Evolutionary conservation across 192 early-diverging fungal genomes (phyloP).

Genomic region (Oehlia diaphana): DNA sequence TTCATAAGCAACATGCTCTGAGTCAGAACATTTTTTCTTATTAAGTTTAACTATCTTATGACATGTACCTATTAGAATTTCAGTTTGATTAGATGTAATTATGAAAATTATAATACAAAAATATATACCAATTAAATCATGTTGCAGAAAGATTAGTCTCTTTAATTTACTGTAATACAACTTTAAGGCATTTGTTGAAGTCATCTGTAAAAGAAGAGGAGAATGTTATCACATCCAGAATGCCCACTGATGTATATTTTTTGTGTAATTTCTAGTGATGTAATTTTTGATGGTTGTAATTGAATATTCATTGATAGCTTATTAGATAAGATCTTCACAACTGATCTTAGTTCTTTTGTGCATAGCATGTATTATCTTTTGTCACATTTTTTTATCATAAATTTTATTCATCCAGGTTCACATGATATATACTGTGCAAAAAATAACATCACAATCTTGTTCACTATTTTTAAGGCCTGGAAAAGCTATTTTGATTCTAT

Average conservation of each 20-base stretch:
- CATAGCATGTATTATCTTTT: conserved; percentile 6
- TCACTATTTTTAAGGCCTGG: background rate
- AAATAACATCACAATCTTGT: conserved; percentile 19
- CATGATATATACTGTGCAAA: conserved; percentile 25
- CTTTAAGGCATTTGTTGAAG: conserved; percentile 5
- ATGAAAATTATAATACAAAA: no score
- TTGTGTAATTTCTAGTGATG: background rate
- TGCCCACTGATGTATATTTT: background rate
- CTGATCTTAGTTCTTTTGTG: conserved; percentile 2
- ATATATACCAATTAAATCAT: conserved; percentile 31
- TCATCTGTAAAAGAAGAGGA: conserved; percentile 23
- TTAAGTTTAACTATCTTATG: no score
- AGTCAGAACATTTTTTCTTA: no score
- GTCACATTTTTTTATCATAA: background rate
- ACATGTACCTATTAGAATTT: no score
- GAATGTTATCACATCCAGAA: conserved; percentile 18
- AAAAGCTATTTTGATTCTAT: background rate
- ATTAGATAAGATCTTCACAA: no score
- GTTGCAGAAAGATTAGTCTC: background rate
- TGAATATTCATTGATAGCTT: no score
- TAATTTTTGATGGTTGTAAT: background rate
- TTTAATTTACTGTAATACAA: conserved; percentile 15
- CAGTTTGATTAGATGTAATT: no score
- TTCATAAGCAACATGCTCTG: no score
- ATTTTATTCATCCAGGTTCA: conserved; percentile 21